phyloP scores from a whole-genome alignment of 2,329 filamentous ascomycete species.

The Acrodontium crateriforme region DNA sequence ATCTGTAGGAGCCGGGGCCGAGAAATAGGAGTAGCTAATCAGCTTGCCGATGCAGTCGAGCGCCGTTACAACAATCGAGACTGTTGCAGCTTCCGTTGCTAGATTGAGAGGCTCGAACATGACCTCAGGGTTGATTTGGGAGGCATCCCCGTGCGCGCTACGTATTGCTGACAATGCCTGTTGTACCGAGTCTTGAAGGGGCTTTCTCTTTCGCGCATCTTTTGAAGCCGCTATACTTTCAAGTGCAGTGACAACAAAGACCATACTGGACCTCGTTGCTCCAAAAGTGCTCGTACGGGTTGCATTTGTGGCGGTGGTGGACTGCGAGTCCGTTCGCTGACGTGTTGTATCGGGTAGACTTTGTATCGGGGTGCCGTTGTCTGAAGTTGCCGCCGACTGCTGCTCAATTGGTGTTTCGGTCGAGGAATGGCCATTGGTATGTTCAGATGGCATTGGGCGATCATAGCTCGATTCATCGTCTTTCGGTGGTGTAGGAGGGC shows the following conservation, averaged over 20 bases:
- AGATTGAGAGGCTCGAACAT: slow-evolving; percentile 85
- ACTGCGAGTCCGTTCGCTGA: slow-evolving; percentile 46
- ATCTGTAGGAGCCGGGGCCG: slow-evolving; percentile 33
- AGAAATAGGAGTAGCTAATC: slow-evolving; percentile 98
- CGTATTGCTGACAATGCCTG: slow-evolving; percentile 77
- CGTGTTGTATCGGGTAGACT: slow-evolving; percentile 17
- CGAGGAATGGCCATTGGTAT: slow-evolving; percentile 1
- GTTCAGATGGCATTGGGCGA: neutral
- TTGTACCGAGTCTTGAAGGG: slow-evolving; percentile 67
- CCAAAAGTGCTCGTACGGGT: slow-evolving; percentile 30
- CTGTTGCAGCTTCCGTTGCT: slow-evolving; percentile 74
- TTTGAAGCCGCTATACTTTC: slow-evolving; percentile 85
- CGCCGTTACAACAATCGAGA: slow-evolving; percentile 74
- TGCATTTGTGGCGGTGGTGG: slow-evolving; percentile 33
- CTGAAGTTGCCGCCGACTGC: slow-evolving; percentile 8
- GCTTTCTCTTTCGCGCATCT: slow-evolving; percentile 76
- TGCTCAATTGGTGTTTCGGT: slow-evolving; percentile 7
- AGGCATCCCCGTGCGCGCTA: slow-evolving; percentile 52
- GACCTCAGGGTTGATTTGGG: slow-evolving; percentile 76
- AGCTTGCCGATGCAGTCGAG: slow-evolving; percentile 98
- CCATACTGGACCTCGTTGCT: slow-evolving; percentile 75
- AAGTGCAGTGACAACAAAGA: slow-evolving; percentile 87
- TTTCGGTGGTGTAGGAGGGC: slow-evolving; percentile 2
- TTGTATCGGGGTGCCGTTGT: slow-evolving; percentile 9
- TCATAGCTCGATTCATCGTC: slow-evolving; percentile 1